Conservation (phyloP, 164 flowering plant genomes). For the Euptelea pleiosperma region DNA sequence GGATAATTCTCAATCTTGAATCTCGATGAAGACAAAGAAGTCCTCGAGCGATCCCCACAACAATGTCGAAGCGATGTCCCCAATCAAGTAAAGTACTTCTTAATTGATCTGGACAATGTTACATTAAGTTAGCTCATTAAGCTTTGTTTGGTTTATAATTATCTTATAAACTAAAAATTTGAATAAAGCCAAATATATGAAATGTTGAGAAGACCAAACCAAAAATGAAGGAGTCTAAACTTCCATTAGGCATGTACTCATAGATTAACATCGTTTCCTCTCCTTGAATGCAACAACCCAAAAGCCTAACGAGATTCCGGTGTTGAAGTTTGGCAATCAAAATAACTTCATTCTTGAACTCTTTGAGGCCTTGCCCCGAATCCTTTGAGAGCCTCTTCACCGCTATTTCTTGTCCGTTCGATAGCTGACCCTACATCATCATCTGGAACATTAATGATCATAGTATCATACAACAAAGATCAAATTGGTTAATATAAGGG, state of each 20-base stretch:
- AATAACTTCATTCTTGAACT: conserved; percentile 18
- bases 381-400: conserved; percentile 17
- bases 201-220: neutral
- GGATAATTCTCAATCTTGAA: conserved; percentile 17
- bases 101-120: conserved; percentile 8
- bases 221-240: conserved; percentile 15
- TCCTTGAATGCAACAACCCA: conserved; percentile 15
- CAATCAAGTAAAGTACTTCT: conserved; percentile 3
- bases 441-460: too few relatives aligned
- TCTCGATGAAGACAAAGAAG: conserved; percentile 20
- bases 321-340: conserved; percentile 19
- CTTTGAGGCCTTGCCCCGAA: conserved; percentile 15
- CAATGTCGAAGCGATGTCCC: conserved; percentile 2
- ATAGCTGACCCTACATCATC: conserved; percentile 3
- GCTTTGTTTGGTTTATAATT: too few relatives aligned
- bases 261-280: conserved; percentile 14
- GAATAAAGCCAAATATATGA: neutral
- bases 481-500: too few relatives aligned
- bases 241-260: conserved; percentile 18
- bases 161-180: too few relatives aligned
- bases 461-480: too few relatives aligned
- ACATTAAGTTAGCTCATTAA: too few relatives aligned
- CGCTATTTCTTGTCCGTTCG: conserved; percentile 8
- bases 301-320: conserved; percentile 16
- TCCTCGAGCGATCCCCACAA: conserved; percentile 17